Conservation (phyloP, 768 basidiomycete genomes). For the Filobasidium wieringae region DNA sequence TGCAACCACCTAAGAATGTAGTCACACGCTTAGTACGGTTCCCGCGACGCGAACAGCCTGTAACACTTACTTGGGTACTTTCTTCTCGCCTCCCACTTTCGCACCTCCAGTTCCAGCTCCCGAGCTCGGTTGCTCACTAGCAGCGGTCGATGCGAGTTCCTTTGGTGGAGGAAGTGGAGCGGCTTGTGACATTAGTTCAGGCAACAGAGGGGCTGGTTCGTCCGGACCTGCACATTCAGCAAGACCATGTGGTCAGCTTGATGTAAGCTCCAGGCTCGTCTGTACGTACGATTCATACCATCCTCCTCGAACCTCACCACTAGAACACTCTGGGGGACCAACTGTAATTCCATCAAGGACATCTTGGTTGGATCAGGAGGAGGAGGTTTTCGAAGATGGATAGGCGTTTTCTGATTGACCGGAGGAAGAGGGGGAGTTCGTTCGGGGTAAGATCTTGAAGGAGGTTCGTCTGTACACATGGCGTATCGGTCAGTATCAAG, state of each 20-base stretch:
- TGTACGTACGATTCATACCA: constrained; percentile 31
- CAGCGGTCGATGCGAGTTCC: neutral
- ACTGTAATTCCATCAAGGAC: constrained; percentile 27
- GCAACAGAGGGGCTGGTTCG: constrained; percentile 27
- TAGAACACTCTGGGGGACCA: constrained; percentile 37
- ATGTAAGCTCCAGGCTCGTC: neutral
- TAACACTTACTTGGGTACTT: constrained; percentile 36
- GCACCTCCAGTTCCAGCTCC: neutral
- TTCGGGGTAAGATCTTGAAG: constrained; percentile 31
- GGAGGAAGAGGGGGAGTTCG: constrained; percentile 18
- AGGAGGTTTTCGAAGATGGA: constrained; percentile 15
- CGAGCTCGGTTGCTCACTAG: constrained; percentile 1
- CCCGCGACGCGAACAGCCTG: neutral
- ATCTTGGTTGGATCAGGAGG: constrained; percentile 14
- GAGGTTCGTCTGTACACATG: constrained; percentile 30
- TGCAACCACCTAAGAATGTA: constrained; percentile 13
- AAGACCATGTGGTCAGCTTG: neutral
- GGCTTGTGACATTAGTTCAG: constrained; percentile 23
- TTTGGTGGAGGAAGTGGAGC: constrained; percentile 26
- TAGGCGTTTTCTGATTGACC: neutral
- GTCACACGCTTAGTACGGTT: neutral
- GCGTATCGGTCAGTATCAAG: neutral
- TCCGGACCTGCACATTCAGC: constrained; percentile 17
- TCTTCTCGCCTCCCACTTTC: constrained; percentile 19
- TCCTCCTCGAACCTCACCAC: constrained; percentile 33